Conservation (phyloP, 2,329 filamentous ascomycete species). For the Ophiostoma montium region DNA sequence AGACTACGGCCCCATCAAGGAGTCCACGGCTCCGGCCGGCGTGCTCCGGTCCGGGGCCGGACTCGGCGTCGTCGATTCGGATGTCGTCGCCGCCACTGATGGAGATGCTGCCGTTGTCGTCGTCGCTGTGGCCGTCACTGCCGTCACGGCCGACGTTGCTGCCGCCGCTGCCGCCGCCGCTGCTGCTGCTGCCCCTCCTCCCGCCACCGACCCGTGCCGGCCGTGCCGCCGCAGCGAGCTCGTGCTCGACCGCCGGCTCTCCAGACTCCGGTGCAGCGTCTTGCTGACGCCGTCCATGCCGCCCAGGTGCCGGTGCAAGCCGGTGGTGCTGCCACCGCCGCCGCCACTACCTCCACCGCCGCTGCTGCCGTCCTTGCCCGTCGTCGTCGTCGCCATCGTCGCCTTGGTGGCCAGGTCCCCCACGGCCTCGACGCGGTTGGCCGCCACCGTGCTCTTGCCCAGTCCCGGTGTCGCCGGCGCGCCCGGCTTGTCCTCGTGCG, state of each 20-base stretch:
- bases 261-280: conserved; percentile 73
- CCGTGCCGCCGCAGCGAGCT: conserved; percentile 53
- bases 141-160: too few relatives aligned
- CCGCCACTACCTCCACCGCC: conserved; percentile 26
- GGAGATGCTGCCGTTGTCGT: too few relatives aligned
- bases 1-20: too few relatives aligned
- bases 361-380: conserved; percentile 5
- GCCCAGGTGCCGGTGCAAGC: conserved; percentile 14
- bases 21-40: too few relatives aligned
- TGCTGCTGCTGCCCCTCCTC: conserved; percentile 6
- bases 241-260: conserved; percentile 80
- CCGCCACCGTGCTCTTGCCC: conserved; percentile 81
- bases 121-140: too few relatives aligned
- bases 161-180: conserved; percentile 15
- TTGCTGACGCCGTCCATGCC: conserved; percentile 62
- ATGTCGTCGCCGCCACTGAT: too few relatives aligned
- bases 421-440: conserved; percentile 73
- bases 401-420: conserved; percentile 50
- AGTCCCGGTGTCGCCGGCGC: conserved; percentile 87
- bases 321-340: too few relatives aligned
- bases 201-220: not conserved
- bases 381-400: conserved; percentile 21
- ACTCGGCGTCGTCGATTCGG: too few relatives aligned
- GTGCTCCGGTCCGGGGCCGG: too few relatives aligned
- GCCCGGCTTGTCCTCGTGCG: conserved; percentile 79